phyloP scores from a whole-genome alignment of 768 basidiomycete genomes.

The Boletellus ananas region DNA sequence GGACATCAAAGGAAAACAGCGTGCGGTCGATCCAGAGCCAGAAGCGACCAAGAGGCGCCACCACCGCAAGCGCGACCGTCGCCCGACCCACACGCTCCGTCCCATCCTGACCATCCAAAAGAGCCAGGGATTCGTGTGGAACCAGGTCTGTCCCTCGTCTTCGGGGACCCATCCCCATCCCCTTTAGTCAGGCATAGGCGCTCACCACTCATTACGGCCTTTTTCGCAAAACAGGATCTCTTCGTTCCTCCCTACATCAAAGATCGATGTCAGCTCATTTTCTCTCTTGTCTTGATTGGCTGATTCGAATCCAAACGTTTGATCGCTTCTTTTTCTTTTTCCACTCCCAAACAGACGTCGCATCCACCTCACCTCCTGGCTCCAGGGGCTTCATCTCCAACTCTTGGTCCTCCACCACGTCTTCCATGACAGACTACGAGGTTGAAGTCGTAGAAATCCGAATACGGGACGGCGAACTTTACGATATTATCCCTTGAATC shows the following conservation, averaged over 20 bases:
- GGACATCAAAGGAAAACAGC: constrained; percentile 78
- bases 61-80: constrained; percentile 52
- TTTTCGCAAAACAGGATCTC: constrained; percentile 58
- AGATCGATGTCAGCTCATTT: constrained; percentile 69
- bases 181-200: no score
- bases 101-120: constrained; percentile 84
- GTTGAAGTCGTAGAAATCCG: constrained; percentile 87
- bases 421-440: constrained; percentile 70
- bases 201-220: no score
- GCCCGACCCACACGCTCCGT: constrained; percentile 59
- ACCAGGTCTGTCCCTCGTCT: constrained; percentile 58
- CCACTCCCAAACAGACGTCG: constrained; percentile 52
- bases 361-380: constrained; percentile 79
- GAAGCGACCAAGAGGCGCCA: constrained; percentile 47
- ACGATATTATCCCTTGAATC: constrained; percentile 64
- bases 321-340: background rate
- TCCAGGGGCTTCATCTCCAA: constrained; percentile 62
- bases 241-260: constrained; percentile 89
- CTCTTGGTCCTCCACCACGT: constrained; percentile 64
- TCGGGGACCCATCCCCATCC: no score
- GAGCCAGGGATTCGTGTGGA: constrained; percentile 90
- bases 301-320: background rate
- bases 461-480: constrained; percentile 73
- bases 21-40: constrained; percentile 64
- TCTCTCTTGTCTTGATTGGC: constrained; percentile 11